Conservation (phyloP, 2,329 filamentous ascomycete species). For the Cadophora sp. region DNA sequence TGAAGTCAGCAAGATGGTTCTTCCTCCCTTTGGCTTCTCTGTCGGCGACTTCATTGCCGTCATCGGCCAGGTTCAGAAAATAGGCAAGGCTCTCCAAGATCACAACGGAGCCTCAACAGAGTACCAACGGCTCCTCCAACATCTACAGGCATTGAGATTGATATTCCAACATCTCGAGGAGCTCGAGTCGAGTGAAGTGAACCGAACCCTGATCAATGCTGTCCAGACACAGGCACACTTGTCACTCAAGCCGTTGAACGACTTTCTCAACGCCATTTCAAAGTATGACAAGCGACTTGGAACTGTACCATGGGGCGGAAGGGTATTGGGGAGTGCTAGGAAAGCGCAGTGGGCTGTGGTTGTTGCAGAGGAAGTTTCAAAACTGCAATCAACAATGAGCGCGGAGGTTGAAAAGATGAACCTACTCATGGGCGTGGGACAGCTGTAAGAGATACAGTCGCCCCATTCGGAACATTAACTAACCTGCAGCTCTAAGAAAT, state of each 20-base stretch:
- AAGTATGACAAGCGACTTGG: background rate
- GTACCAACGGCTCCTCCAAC: background rate
- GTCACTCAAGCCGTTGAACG: background rate
- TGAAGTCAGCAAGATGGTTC: no score
- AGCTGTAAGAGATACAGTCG: background rate
- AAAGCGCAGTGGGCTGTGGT: background rate
- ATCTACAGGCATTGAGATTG: background rate
- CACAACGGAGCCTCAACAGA: constrained; percentile 1
- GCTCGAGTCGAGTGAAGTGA: background rate
- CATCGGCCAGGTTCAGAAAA: background rate
- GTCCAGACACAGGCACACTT: background rate
- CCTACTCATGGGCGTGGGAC: background rate
- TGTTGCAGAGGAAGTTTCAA: background rate
- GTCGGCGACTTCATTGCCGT: background rate
- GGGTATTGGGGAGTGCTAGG: background rate
- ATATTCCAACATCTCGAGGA: background rate
- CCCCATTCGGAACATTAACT: no score
- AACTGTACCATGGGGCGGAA: background rate
- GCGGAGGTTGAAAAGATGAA: background rate
- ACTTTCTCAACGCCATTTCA: background rate
- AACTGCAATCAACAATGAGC: constrained; percentile 5
- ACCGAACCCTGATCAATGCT: background rate
- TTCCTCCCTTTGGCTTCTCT: background rate
- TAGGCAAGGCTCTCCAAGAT: constrained; percentile 3
- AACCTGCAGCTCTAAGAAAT: no score